Conservation (phyloP, 2,329 filamentous ascomycete genomes). For the Xylariaceae sp. region DNA sequence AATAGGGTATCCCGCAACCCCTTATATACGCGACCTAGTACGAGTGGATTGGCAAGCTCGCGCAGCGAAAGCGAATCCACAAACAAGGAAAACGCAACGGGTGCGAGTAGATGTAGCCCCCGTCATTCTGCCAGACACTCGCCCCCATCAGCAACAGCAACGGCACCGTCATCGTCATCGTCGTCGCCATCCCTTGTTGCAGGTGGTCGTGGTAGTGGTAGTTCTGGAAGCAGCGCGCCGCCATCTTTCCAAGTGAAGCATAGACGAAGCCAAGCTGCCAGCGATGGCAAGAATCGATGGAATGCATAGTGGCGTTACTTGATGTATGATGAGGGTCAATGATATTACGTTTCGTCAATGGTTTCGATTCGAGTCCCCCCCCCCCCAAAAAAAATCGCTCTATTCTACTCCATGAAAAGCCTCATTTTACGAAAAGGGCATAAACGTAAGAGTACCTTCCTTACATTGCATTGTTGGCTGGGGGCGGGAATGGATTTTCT, state of each 20-base stretch:
- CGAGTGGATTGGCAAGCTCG: conserved; percentile 12
- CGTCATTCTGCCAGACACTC: conserved; percentile 21
- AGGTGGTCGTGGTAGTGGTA: background rate
- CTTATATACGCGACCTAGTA: conserved; percentile 22
- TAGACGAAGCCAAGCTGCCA: conserved; percentile 24
- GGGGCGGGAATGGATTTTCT: background rate
- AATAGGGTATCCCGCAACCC: conserved; percentile 23
- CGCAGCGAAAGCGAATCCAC: conserved; percentile 27
- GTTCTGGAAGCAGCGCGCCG: conserved; percentile 4
- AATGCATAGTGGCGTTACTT: conserved; percentile 20
- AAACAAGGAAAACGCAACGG: conserved; percentile 27
- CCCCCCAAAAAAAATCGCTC: background rate
- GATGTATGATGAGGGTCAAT: conserved; percentile 3
- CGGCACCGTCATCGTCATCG: background rate
- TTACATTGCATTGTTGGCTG: conserved; percentile 7
- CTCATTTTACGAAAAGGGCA: conserved; percentile 3
- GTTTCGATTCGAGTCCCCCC: background rate
- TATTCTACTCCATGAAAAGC: background rate
- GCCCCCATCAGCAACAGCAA: conserved; percentile 10
- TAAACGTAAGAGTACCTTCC: background rate
- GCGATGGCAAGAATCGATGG: conserved; percentile 26
- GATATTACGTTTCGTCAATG: background rate
- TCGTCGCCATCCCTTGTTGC: too few relatives aligned
- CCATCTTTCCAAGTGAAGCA: conserved; percentile 18
- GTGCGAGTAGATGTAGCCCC: conserved; percentile 10